A percentile compares a stretch with the other conserved stretches of the same genome.
Evolutionary conservation across 2,329 filamentous ascomycete species (phyloP).

Genomic region (Ophiostoma quercus): DNA sequence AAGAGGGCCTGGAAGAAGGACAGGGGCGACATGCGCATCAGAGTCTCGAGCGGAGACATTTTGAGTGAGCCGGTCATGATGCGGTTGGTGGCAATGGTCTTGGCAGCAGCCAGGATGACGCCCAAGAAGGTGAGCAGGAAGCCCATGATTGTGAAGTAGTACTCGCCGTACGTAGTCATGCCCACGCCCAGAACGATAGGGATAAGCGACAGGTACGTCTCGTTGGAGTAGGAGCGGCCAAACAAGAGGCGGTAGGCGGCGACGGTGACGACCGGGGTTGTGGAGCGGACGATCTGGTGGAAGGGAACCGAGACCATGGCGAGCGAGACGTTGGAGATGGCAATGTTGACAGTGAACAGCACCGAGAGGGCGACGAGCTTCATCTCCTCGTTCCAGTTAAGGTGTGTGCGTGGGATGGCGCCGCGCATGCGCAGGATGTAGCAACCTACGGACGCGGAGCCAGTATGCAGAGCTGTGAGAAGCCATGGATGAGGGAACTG

Average conservation of each 20-base stretch:
- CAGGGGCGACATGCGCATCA: conserved; percentile 59
- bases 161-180: conserved; percentile 56
- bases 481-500: conserved; percentile 29
- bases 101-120: conserved; percentile 50
- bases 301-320: conserved; percentile 50
- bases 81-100: conserved; percentile 59
- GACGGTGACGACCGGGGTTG: conserved; percentile 56
- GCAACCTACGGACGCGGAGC: conserved; percentile 28
- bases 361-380: conserved; percentile 27
- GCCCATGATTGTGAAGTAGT: conserved; percentile 55
- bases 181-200: conserved; percentile 56
- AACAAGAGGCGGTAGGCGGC: conserved; percentile 54
- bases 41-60: conserved; percentile 54
- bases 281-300: conserved; percentile 58
- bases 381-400: conserved; percentile 23
- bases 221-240: conserved; percentile 48
- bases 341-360: conserved; percentile 30
- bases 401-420: conserved; percentile 22
- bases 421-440: conserved; percentile 26
- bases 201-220: conserved; percentile 55
- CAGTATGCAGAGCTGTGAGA: conserved; percentile 28
- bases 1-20: conserved; percentile 52
- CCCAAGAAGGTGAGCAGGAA: conserved; percentile 51
- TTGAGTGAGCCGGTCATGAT: conserved; percentile 58
- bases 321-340: conserved; percentile 28